Base-by-base conservation (phyloP, 345 rosid genomes). In the Nephelium lappaceum region DNA sequence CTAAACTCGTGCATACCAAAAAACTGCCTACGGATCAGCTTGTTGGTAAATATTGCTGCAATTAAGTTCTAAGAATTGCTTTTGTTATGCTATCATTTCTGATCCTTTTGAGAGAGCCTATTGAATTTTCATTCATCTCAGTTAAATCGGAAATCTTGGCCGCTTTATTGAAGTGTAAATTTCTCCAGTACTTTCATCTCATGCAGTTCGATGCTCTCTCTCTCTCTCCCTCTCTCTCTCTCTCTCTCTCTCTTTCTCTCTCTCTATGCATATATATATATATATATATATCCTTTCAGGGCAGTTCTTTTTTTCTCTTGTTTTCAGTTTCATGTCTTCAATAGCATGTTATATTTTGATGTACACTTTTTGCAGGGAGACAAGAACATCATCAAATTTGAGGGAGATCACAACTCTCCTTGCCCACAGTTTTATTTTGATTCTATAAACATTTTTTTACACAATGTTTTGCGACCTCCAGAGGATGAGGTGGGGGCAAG, bases 391-490 rank as follows among this genome's bases (percentile, higher is more conserved):
- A 94, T 96, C 85, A 96, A 94, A 79, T 96, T 96, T 80, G 97
- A 94, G 77, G 99, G 99, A 86, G 99, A 96, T 81, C 99, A 96
- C 87, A 96, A 96, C 81, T 94, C 99, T 55, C 95, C 93, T 27
- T 94, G 99, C 39, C 99, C 99, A 41, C 99, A 84, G 38, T 96
- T 96, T 75, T 96, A 96, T 86, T 96, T 94, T 81, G 98, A 96
- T 86, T 96, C 99, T 7, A 81, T 94, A 79, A 94, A 94, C 79
- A 96, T 96, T 11, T 96, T 96, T 82, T 96, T 96, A 87, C 96
- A 92, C 84, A 96, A 96, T 79, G 98, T 96, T 70, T 84, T 96
- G 83, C 99, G 85, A 80, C 99, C 98, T 79, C 98, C 98, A 14
- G 92, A 87, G 77, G 95, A 91, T 85, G 92, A 87, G 87, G 85